Percentiles rank a stretch among this genome's conserved stretches.
Evolutionary conservation across 352 stramenopile genomes (phyloP).

Genomic region (Pythium vanterpoolii): DNA sequence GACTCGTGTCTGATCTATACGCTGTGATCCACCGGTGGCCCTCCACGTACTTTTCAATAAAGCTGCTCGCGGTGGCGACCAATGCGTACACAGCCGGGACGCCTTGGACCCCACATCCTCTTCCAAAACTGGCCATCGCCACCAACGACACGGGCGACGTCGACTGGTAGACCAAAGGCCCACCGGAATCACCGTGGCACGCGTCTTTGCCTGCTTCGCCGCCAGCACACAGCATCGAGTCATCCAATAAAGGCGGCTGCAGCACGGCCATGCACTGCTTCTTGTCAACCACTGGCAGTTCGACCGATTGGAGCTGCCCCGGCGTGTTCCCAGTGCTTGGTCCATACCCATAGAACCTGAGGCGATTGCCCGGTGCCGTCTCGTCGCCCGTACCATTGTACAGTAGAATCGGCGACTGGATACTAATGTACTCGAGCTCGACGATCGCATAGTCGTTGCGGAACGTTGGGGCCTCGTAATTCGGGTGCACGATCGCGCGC

Average conservation of each 20-base stretch:
- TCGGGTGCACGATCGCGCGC: slow-evolving; percentile 25
- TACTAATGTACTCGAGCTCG: slow-evolving; percentile 38
- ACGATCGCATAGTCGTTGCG: slow-evolving; percentile 35
- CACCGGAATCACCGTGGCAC: slow-evolving; percentile 40
- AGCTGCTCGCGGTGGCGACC: slow-evolving; percentile 22
- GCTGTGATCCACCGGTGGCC: slow-evolving; percentile 26
- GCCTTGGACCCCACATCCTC: slow-evolving; percentile 29
- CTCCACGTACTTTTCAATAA: slow-evolving; percentile 28
- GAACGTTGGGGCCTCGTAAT: slow-evolving; percentile 21
- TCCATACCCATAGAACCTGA: slow-evolving; percentile 27
- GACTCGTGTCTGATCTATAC: neutral
- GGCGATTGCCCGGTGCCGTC: neutral
- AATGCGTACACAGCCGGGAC: slow-evolving; percentile 36
- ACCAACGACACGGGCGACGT: slow-evolving; percentile 18
- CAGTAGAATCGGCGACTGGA: slow-evolving; percentile 30
- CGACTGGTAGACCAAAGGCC: slow-evolving; percentile 23
- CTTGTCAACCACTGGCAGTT: slow-evolving; percentile 26
- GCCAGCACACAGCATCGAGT: slow-evolving; percentile 37
- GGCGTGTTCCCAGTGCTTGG: neutral
- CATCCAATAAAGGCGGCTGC: slow-evolving; percentile 8
- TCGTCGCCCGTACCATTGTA: slow-evolving; percentile 12
- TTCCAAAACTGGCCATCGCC: slow-evolving; percentile 32
- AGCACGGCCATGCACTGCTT: slow-evolving; percentile 22
- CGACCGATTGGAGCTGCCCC: slow-evolving; percentile 16
- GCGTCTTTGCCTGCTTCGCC: slow-evolving; percentile 33